Percentiles rank a stretch among this genome's conserved stretches.
Evolutionary conservation across 2,329 filamentous ascomycete species (phyloP).

Genomic region (Aspergillus fumigatiaffinis): DNA sequence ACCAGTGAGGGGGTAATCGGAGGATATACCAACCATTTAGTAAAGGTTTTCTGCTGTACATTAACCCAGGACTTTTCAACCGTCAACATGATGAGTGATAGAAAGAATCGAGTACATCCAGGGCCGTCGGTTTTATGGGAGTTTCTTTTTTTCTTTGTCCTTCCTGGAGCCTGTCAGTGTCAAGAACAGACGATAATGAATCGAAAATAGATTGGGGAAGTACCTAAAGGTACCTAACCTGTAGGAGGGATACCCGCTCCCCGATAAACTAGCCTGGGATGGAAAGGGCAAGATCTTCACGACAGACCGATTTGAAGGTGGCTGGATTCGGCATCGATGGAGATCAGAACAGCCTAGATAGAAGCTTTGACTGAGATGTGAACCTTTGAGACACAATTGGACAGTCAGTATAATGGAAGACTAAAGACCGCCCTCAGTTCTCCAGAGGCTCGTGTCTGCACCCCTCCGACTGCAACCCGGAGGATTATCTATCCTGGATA

Average conservation of each 20-base stretch:
- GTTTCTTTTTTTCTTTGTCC: not conserved
- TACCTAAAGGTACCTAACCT: not conserved
- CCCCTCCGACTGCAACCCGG: not conserved
- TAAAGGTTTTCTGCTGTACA: slow-evolving; percentile 98
- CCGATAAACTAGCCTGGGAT: slow-evolving; percentile 7
- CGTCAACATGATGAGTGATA: slow-evolving; percentile 40
- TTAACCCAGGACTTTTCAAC: slow-evolving; percentile 63
- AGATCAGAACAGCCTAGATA: not conserved
- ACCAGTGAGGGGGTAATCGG: not conserved
- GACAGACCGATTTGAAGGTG: not conserved
- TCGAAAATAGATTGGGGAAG: slow-evolving; percentile 1
- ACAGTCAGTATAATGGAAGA: not conserved
- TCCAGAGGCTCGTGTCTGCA: not conserved
- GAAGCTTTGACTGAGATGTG: not conserved
- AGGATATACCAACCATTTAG: slow-evolving; percentile 68
- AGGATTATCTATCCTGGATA: not conserved
- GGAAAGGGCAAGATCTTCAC: slow-evolving; percentile 20
- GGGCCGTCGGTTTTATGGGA: slow-evolving; percentile 13
- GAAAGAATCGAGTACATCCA: slow-evolving; percentile 26
- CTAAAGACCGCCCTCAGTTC: not conserved
- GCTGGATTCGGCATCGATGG: not conserved
- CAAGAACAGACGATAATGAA: slow-evolving; percentile 2
- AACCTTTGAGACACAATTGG: not conserved
- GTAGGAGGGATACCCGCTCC: not conserved
- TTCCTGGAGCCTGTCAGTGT: not conserved